phyloP scores from a whole-genome alignment of 164 flowering plant genomes.

The Aristolochia californica region DNA sequence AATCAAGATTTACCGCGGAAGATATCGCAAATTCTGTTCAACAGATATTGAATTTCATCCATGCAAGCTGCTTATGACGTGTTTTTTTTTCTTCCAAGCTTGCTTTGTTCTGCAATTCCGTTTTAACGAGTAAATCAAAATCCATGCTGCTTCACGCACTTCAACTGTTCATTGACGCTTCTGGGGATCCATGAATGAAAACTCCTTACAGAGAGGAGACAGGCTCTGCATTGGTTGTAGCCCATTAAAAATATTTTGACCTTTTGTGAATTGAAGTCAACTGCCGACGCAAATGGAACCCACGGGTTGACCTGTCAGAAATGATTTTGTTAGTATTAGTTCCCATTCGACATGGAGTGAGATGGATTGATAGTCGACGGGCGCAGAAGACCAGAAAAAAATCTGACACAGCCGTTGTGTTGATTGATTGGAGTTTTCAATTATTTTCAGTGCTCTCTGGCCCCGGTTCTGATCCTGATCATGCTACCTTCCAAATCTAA shows the following conservation, averaged over 20 bases:
- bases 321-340: slow-evolving; percentile 3
- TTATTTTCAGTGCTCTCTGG: too few relatives aligned
- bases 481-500: too few relatives aligned
- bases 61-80: slow-evolving; percentile 40
- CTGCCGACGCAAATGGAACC: background rate
- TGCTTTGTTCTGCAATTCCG: too few relatives aligned
- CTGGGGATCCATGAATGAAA: background rate
- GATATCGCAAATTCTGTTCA: slow-evolving; percentile 87
- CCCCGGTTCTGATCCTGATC: too few relatives aligned
- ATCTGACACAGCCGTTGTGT: too few relatives aligned
- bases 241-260: background rate
- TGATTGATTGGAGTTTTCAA: too few relatives aligned
- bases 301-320: slow-evolving; percentile 4
- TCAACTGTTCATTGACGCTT: background rate
- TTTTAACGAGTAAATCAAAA: too few relatives aligned
- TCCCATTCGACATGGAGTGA: too few relatives aligned
- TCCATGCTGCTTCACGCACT: background rate
- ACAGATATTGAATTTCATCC: slow-evolving; percentile 77
- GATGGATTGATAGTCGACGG: too few relatives aligned
- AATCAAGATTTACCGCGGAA: slow-evolving; percentile 63
- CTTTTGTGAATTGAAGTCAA: background rate
- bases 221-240: background rate
- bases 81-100: too few relatives aligned
- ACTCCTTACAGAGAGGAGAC: background rate
- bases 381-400: too few relatives aligned